Conservation (phyloP, 1,284 basidiomycete genomes). For the Ganoderma meredithae region DNA sequence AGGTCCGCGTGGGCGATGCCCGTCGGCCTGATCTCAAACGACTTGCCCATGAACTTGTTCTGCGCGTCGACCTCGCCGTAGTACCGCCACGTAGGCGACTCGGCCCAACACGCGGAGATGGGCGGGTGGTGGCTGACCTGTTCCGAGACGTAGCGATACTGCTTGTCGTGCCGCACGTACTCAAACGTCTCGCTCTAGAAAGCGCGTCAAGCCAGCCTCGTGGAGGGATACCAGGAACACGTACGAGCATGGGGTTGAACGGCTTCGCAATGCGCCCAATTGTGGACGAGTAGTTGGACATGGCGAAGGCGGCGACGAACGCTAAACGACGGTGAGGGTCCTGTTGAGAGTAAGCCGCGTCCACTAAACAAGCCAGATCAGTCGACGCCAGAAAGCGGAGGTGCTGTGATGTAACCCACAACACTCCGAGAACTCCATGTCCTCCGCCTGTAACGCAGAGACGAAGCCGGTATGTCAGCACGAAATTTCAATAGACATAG, state of each 20-base stretch:
- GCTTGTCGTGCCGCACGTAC: conserved; percentile 87
- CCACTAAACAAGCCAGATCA: conserved; percentile 57
- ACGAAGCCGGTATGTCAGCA: background rate
- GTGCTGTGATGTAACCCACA: conserved; percentile 57
- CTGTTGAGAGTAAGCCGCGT: conserved; percentile 80
- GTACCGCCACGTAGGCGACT: conserved; percentile 91
- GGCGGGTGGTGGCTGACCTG: conserved; percentile 98
- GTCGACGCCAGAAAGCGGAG: background rate
- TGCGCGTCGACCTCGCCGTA: conserved; percentile 94
- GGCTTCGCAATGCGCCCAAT: conserved; percentile 96
- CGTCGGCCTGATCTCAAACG: conserved; percentile 96
- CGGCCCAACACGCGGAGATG: conserved; percentile 96
- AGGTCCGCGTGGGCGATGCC: conserved; percentile 93
- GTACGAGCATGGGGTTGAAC: conserved; percentile 90
- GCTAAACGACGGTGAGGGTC: conserved; percentile 89
- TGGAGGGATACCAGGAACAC: conserved; percentile 36
- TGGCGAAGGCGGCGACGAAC: conserved; percentile 96
- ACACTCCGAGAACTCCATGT: conserved; percentile 96
- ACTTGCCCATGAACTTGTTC: conserved; percentile 95
- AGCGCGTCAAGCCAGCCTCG: background rate
- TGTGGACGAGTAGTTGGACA: conserved; percentile 98
- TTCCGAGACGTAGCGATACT: conserved; percentile 93
- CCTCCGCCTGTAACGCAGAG: conserved; percentile 68
- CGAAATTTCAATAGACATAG: too few relatives aligned
- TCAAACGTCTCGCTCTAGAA: conserved; percentile 89